Conservation (phyloP, 805 yeast genomes). For the Cyberlindnera galapagoensis region DNA sequence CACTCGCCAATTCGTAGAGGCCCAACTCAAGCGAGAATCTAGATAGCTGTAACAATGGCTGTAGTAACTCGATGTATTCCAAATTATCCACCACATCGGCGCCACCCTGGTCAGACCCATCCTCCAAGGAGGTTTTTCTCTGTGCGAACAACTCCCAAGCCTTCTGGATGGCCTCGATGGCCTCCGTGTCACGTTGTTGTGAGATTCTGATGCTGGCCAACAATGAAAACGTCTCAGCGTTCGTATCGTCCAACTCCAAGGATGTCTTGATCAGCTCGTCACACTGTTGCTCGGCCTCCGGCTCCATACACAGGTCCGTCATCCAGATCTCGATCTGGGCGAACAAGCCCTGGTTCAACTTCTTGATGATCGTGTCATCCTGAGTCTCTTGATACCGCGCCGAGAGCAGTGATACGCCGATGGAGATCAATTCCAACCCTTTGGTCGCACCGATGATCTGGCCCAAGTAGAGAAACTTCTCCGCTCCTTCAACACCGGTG, state of each 20-base stretch:
- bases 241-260: slow-evolving; percentile 44
- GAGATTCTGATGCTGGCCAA: slow-evolving; percentile 85
- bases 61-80: slow-evolving; percentile 61
- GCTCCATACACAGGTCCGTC: slow-evolving; percentile 96
- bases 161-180: slow-evolving; percentile 54
- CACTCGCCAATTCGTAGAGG: slow-evolving; percentile 55
- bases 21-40: slow-evolving; percentile 77
- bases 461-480: slow-evolving; percentile 84
- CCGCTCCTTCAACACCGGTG: slow-evolving; percentile 57
- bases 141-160: slow-evolving; percentile 66
- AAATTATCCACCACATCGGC: slow-evolving; percentile 33
- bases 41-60: slow-evolving; percentile 65
- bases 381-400: slow-evolving; percentile 27
- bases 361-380: slow-evolving; percentile 39
- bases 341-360: slow-evolving; percentile 70
- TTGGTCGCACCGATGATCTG: slow-evolving; percentile 81
- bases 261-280: slow-evolving; percentile 63
- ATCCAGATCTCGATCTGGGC: slow-evolving; percentile 92
- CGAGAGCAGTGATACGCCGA: slow-evolving; percentile 53
- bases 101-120: slow-evolving; percentile 27
- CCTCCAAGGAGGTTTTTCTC: slow-evolving; percentile 44
- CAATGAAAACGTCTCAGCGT: slow-evolving; percentile 75
- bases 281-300: slow-evolving; percentile 78
- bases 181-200: slow-evolving; percentile 72
- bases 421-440: slow-evolving; percentile 57